Conservation (phyloP, 2,329 filamentous ascomycete genomes). For the Alternaria gaisen region DNA sequence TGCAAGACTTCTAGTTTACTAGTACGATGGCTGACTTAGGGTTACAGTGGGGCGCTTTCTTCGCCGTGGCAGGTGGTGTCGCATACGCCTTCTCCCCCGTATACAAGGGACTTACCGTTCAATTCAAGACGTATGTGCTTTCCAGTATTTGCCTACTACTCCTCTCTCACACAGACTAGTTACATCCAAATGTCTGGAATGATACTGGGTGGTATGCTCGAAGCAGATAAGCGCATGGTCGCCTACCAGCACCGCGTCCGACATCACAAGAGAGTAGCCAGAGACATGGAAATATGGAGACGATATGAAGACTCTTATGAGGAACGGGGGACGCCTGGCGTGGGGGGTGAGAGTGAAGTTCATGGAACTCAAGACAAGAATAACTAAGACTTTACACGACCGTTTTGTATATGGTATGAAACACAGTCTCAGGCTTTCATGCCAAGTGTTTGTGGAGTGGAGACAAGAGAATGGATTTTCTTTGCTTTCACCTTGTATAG, state of each 20-base stretch:
- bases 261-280: slow-evolving; percentile 68
- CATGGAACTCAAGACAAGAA: slow-evolving; percentile 20
- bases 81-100: slow-evolving; percentile 73
- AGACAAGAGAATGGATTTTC: neutral
- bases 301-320: slow-evolving; percentile 70
- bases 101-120: slow-evolving; percentile 65
- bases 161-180: slow-evolving; percentile 52
- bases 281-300: slow-evolving; percentile 74
- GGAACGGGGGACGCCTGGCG: slow-evolving; percentile 51
- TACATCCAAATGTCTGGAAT: slow-evolving; percentile 87
- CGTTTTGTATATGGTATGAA: neutral
- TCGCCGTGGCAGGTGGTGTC: slow-evolving; percentile 67
- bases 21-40: neutral
- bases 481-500: neutral
- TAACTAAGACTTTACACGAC: neutral
- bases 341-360: slow-evolving; percentile 46
- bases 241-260: slow-evolving; percentile 72
- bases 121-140: slow-evolving; percentile 45
- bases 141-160: neutral
- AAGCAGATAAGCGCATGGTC: slow-evolving; percentile 74
- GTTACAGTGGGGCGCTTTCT: slow-evolving; percentile 71
- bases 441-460: neutral
- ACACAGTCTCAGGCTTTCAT: neutral
- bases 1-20: neutral
- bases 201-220: slow-evolving; percentile 79